phyloP scores from a whole-genome alignment of 768 basidiomycete species.

The Psilocybe tampanensis region DNA sequence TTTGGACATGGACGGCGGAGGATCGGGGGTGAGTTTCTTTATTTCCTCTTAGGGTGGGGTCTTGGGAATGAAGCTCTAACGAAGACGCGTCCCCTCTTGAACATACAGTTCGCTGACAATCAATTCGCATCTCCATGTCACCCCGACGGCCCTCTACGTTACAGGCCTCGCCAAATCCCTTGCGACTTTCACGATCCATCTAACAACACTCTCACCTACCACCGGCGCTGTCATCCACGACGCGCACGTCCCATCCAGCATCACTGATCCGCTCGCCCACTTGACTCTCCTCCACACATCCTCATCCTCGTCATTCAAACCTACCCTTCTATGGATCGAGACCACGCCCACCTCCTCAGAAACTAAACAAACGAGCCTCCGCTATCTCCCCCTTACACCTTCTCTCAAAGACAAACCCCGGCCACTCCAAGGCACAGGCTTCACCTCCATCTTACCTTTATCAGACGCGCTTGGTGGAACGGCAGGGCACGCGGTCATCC shows the following conservation, averaged over 20 bases:
- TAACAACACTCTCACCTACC: conserved; percentile 57
- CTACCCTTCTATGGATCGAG: conserved; percentile 49
- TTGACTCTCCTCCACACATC: conserved; percentile 30
- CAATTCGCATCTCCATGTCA: conserved; percentile 62
- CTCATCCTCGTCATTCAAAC: conserved; percentile 22
- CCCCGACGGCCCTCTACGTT: conserved; percentile 55
- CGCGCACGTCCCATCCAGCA: conserved; percentile 55
- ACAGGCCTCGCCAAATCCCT: conserved; percentile 55
- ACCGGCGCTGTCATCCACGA: conserved; percentile 55
- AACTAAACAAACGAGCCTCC: conserved; percentile 54
- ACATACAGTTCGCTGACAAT: conserved; percentile 59
- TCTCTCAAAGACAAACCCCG: conserved; percentile 50
- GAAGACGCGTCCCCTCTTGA: too few species aligned
- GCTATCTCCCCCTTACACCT: conserved; percentile 53
- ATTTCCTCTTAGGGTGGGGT: too few species aligned
- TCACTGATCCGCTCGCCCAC: conserved; percentile 34
- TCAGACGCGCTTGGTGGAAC: conserved; percentile 64
- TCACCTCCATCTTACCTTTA: not conserved
- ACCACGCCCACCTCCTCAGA: not conserved
- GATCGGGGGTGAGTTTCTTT: conserved; percentile 35
- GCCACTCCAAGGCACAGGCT: conserved; percentile 38
- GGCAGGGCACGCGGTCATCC: conserved; percentile 62
- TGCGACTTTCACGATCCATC: conserved; percentile 64
- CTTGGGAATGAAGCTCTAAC: too few species aligned
- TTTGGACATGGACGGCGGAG: conserved; percentile 75